Evolutionary conservation across 164 flowering plant species (phyloP).

Genomic region (Saururus chinensis): DNA sequence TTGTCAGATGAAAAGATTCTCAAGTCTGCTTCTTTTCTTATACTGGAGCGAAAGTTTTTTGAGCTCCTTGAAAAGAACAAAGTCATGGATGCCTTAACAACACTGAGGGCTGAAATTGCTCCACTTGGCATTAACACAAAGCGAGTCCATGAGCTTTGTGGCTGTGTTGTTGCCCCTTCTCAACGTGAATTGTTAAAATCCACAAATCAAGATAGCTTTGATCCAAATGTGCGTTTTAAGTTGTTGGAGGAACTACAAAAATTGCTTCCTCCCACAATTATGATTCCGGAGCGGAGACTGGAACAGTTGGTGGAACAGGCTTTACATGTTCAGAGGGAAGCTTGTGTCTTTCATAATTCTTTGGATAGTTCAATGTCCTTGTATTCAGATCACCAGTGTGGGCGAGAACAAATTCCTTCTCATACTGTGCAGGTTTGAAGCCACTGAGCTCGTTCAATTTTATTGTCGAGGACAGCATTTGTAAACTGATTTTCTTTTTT

Average conservation of each 20-base stretch:
- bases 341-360: constrained; percentile 75
- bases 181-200: constrained; percentile 14
- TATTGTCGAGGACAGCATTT: background rate
- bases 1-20: constrained; percentile 34
- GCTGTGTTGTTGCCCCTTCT: constrained; percentile 41
- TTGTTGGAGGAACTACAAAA: constrained; percentile 53
- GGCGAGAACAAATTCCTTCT: constrained; percentile 67
- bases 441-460: background rate
- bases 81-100: constrained; percentile 49
- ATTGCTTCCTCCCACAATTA: constrained; percentile 58
- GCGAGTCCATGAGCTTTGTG: constrained; percentile 57
- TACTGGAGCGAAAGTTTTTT: constrained; percentile 75
- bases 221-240: constrained; percentile 30
- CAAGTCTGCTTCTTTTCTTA: constrained; percentile 55
- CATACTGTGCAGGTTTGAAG: constrained; percentile 57
- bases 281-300: constrained; percentile 66
- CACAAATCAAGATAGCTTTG: constrained; percentile 18
- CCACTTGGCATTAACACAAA: constrained; percentile 45
- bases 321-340: constrained; percentile 52
- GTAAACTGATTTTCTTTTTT: background rate
- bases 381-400: constrained; percentile 77
- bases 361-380: constrained; percentile 51
- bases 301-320: constrained; percentile 80
- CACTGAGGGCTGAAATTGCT: constrained; percentile 59
- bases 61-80: constrained; percentile 43